Percentiles rank a stretch among this genome's conserved stretches.
These are phyloP conservation scores for Fraxinus latifolia DNA, from an alignment of 305 asterid genomes.

Conservation along the genomic window DNA sequence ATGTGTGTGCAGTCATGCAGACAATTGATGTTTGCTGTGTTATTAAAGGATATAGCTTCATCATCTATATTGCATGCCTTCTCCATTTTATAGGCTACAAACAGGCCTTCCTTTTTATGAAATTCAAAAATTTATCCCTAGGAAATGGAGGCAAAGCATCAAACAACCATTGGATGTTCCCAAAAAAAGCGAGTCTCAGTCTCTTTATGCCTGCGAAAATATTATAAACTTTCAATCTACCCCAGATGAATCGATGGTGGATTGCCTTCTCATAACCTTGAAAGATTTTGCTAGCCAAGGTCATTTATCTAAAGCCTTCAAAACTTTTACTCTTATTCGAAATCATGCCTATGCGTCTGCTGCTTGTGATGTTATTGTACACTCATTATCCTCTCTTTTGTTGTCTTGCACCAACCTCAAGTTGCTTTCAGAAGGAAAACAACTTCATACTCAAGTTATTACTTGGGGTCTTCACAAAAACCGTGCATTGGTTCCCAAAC, in stretches of 20 bases:
- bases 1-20: slow-evolving; percentile 39
- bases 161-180: slow-evolving; percentile 24
- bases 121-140: slow-evolving; percentile 49
- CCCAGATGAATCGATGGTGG: slow-evolving; percentile 45
- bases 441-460: slow-evolving; percentile 64
- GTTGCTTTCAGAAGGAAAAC: slow-evolving; percentile 57
- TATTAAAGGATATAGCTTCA: slow-evolving; percentile 23
- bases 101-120: slow-evolving; percentile 35
- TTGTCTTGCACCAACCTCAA: slow-evolving; percentile 48
- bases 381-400: slow-evolving; percentile 54
- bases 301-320: slow-evolving; percentile 52
- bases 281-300: slow-evolving; percentile 59
- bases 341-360: slow-evolving; percentile 36
- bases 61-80: slow-evolving; percentile 37
- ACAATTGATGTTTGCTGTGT: slow-evolving; percentile 19
- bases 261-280: slow-evolving; percentile 47
- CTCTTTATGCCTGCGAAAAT: slow-evolving; percentile 18
- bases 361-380: slow-evolving; percentile 32
- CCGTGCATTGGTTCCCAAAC: slow-evolving; percentile 50
- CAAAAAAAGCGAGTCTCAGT: slow-evolving; percentile 15
- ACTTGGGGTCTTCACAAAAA: slow-evolving; percentile 53
- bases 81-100: slow-evolving; percentile 39
- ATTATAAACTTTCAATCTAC: slow-evolving; percentile 20
- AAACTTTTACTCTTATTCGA: slow-evolving; percentile 46
- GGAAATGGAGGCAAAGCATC: slow-evolving; percentile 45